Evolutionary conservation across 2,329 filamentous ascomycete species (phyloP), one percentile per base, ranked within the genome.

Genomic region (Colletotrichum sp.): DNA sequence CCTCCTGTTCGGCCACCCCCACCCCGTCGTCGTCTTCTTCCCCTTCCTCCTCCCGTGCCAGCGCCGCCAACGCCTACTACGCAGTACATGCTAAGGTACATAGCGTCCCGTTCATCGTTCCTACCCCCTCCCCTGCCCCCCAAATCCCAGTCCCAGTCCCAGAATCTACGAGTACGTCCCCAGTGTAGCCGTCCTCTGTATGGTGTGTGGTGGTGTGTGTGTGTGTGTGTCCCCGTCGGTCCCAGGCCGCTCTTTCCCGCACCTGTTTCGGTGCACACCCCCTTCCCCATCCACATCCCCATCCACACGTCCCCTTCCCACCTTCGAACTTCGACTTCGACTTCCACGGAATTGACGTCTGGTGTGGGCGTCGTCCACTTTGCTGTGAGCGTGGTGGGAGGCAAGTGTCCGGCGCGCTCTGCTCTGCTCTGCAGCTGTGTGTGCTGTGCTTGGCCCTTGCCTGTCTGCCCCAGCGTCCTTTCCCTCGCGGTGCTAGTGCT

Each of bases 191-290:
- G 39, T 44, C 8, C 16, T 18, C 16, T 22, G 44, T n/a, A 18
- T 48, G 44, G 18, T 48, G 44, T 12, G 44, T 48, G 44, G 44
- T 48, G 44, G 10, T 22, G 44, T 44, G 10, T 22, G 44, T 44
- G 44, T 48, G 36, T 39, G 44, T 48, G 63, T 36, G 64, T 72
- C 39, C 63, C 39, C 22, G 30, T 36, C 84, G n/a, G 84, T 85
- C 55, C 85, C 84, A 55, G 64, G 71, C 55, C 57, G 39, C 71
- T 74, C 48, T 71, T 74, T 66, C 68, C 67, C 72, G 28, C 67
- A 70, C 9, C 71, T 64, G 26, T 70, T 69, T 73, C 22, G 32
- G 30, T 68, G 10, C 66, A 44, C 59, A 60, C 34, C 67, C 70
- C 39, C 28, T 55, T 32, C 65, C 71, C 48, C 70, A 32, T 71